These are phyloP conservation scores for Pleurotus platypus DNA, from an alignment of 768 basidiomycete genomes.

Conservation along the genomic window DNA sequence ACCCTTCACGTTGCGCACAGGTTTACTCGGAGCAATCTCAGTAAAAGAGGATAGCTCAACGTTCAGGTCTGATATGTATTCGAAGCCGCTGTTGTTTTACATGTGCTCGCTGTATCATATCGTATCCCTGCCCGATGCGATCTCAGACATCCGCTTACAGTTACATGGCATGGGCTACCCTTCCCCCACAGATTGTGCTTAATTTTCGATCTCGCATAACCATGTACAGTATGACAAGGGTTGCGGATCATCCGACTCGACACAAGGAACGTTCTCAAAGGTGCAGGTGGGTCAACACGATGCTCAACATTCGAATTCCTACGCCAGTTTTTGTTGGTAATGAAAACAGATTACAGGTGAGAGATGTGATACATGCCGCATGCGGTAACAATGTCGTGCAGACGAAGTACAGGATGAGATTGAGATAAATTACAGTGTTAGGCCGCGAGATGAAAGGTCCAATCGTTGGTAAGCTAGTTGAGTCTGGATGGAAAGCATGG, in stretches of 20 bases:
- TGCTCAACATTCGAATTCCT: too few relatives aligned
- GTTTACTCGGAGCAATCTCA: conserved; percentile 73
- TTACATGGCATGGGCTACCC: background rate
- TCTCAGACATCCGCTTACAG: too few relatives aligned
- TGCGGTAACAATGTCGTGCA: too few relatives aligned
- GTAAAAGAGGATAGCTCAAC: conserved; percentile 21
- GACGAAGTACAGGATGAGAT: background rate
- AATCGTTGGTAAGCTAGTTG: background rate
- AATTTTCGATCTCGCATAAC: background rate
- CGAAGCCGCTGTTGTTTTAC: too few relatives aligned
- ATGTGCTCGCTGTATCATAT: background rate
- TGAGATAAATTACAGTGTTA: background rate
- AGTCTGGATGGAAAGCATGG: background rate
- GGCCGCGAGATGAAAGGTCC: background rate
- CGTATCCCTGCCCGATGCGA: background rate
- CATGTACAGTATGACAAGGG: background rate
- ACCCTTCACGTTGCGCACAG: conserved; percentile 19
- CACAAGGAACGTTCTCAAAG: too few relatives aligned
- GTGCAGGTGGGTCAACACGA: too few relatives aligned
- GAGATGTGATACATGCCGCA: too few relatives aligned
- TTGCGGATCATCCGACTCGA: background rate
- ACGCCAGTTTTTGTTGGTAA: too few relatives aligned
- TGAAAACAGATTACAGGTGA: too few relatives aligned
- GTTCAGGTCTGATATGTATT: too few relatives aligned
- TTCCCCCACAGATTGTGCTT: background rate